Percentiles rank a stretch among this genome's conserved stretches.
phyloP scores from a whole-genome alignment of 257 asterid species.

The Forsythia suspensa region DNA sequence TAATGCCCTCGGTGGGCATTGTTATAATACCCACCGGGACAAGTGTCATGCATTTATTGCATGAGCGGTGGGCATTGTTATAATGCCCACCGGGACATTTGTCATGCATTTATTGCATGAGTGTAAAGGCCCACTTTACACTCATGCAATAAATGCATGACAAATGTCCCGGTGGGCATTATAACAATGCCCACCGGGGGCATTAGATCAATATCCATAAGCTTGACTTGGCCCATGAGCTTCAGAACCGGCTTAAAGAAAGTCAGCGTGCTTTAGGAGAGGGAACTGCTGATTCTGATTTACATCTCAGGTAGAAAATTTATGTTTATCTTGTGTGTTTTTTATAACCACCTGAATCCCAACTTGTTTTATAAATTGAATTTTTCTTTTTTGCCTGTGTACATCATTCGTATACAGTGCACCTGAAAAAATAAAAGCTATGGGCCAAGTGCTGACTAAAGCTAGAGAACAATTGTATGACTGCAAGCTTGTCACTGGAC shows the following conservation, averaged over 20 bases:
- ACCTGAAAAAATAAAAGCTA: constrained; percentile 74
- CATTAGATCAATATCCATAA: too few species aligned
- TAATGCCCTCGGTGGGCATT: too few species aligned
- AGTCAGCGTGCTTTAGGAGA: constrained; percentile 95
- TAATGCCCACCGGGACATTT: too few species aligned
- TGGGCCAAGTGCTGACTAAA: constrained; percentile 89
- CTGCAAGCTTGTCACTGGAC: constrained; percentile 90
- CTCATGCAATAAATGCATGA: too few species aligned
- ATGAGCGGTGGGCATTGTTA: too few species aligned
- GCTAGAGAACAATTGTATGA: constrained; percentile 88
- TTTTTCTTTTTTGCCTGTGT: constrained; percentile 19
- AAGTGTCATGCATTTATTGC: too few species aligned
- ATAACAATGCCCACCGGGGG: too few species aligned
- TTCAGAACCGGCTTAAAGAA: constrained; percentile 84
- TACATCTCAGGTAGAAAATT: constrained; percentile 59
- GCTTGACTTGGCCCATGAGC: constrained; percentile 67
- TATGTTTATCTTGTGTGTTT: not conserved
- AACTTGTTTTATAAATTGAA: constrained; percentile 17
- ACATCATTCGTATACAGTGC: constrained; percentile 49
- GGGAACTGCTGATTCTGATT: constrained; percentile 77
- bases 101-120: too few species aligned
- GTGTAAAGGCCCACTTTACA: too few species aligned
- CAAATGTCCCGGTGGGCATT: too few species aligned
- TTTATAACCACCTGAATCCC: constrained; percentile 14
- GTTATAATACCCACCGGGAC: too few species aligned